Base-by-base conservation (phyloP, 805 yeast genomes). In the Starmerella cellae region DNA sequence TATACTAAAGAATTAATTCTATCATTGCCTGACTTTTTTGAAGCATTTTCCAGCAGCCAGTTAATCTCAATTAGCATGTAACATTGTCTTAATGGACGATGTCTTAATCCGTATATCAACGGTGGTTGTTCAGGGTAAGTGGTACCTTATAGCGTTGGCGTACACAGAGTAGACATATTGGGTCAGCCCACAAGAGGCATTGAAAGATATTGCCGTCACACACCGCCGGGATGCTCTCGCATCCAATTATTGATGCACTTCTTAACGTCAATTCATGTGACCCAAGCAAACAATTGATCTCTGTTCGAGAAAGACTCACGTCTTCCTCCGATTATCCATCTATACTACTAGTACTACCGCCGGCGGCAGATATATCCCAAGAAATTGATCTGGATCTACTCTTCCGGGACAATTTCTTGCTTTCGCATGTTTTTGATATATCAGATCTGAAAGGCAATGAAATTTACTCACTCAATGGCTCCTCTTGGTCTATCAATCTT, bases 171-270 rank as follows among this genome's bases (percentile, higher is more conserved):
- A n/a, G n/a, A n/a, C n/a, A n/a, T n/a, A n/a, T n/a, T n/a, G n/a
- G n/a, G n/a, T n/a, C n/a, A n/a, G n/a, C n/a, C n/a, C n/a, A n/a
- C n/a, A n/a, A n/a, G n/a, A n/a, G n/a, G n/a, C n/a, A n/a, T n/a
- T n/a, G n/a, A n/a, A n/a, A n/a, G n/a, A n/a, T n/a, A n/a, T n/a
- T n/a, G n/a, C n/a, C n/a, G n/a, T n/a, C n/a, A n/a, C n/a, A n/a
- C n/a, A n/a, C n/a, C n/a, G n/a, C n/a, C n/a, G 32, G 32, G 19
- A 48, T 48, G 52, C 35, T 45, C 20, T 29, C 16, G 34, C 51
- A 51, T 37, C 52, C 55, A 18, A 17, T 54, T 35, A 44, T 54
- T 23, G 34, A 44, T 14, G 56, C 56, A 1, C 32, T 54, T 13
- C 51, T 54, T 38, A 37, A 53, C 24, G 49, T 42, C 30, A 14